Percentiles rank a stretch among this genome's conserved stretches.
phyloP scores from a whole-genome alignment of 75 land plant genomes.

The Ceratopteris richardii region DNA sequence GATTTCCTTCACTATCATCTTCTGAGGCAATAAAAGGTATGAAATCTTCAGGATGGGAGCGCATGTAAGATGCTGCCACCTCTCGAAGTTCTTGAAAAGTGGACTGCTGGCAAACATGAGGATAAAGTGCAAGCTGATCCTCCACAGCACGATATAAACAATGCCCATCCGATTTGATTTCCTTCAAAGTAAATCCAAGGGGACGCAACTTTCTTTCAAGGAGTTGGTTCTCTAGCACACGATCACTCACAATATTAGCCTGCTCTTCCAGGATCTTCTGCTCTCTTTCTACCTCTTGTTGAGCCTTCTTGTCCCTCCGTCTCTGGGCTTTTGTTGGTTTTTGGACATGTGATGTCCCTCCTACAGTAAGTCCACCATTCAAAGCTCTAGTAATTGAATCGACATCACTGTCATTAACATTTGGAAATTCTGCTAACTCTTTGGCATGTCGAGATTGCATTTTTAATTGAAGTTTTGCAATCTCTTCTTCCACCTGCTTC shows the following conservation, averaged over 20 bases:
- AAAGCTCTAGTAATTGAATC: conserved; percentile 1
- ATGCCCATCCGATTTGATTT: conserved; percentile 94
- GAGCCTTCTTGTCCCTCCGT: conserved; percentile 68
- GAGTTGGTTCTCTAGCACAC: conserved; percentile 54
- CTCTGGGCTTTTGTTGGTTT: conserved; percentile 58
- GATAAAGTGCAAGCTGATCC: conserved; percentile 56
- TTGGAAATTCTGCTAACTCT: conserved; percentile 43
- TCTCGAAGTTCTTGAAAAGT: conserved; percentile 60
- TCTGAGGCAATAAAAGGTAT: conserved; percentile 78
- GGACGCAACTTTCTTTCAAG: conserved; percentile 61
- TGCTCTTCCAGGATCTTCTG: conserved; percentile 83
- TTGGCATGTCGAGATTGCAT: conserved; percentile 61
- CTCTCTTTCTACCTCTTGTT: conserved; percentile 82
- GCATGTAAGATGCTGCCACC: conserved; percentile 80
- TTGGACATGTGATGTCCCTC: conserved; percentile 21
- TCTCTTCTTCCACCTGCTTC: conserved; percentile 87
- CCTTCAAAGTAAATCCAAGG: conserved; percentile 63
- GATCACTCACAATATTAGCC: conserved; percentile 48
- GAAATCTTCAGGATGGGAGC: conserved; percentile 52
- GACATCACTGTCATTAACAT: no score
- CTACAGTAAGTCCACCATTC: conserved; percentile 45
- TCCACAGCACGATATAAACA: conserved; percentile 90
- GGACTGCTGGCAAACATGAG: conserved; percentile 34
- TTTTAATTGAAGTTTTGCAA: conserved; percentile 41
- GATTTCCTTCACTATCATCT: conserved; percentile 27